Base-by-base conservation (phyloP, 2,329 filamentous ascomycete species). In the Onygenales sp. region DNA sequence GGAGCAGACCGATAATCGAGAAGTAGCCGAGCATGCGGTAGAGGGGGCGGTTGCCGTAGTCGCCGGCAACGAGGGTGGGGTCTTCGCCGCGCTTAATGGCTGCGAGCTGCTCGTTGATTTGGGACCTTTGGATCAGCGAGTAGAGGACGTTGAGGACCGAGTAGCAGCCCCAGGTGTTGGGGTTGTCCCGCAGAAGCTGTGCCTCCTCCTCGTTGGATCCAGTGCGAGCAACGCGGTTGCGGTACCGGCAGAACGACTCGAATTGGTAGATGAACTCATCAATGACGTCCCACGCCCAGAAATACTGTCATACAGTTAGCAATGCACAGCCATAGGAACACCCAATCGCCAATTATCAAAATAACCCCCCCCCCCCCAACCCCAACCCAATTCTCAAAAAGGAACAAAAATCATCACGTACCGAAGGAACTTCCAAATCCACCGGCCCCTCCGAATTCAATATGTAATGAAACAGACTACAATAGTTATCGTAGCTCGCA, bases 191-290 rank as follows among this genome's bases (percentile, higher is more conserved):
- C 63, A 98, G 84, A 51, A 95, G 79, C 73, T 87, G 81, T 60
- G 94, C 85, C 74, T 98, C 93, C 75, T 97, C 93, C 70, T 90
- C 88, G 72, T 92, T 95, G 72, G 87, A 81, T 77, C 72, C 83
- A 47, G 72, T 83, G 63, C 90, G 83, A 59, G 93, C 93, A 63
- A 95, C 84, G 61, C 90, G 86, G 73, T 94, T 90, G 68, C 93
- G 85, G 81, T 96, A 96, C 59, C 90, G 89, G 72, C 90, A 97
- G 80, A 98, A 98, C 55, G 91, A 94, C 80, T 98, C 96, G 81
- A 98, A 98, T 74, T 98, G 93, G 79, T 98, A 98, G 76, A 98
- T 97, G 78, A 98, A 98, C 75, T 98, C 93, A 73, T 98, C 93
- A 75, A 98, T 96, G 63, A 97, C 92, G 72, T 98, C 93, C 93